Evolutionary conservation across 768 basidiomycete genomes (phyloP).

Genomic region (Gymnopilus junonius): DNA sequence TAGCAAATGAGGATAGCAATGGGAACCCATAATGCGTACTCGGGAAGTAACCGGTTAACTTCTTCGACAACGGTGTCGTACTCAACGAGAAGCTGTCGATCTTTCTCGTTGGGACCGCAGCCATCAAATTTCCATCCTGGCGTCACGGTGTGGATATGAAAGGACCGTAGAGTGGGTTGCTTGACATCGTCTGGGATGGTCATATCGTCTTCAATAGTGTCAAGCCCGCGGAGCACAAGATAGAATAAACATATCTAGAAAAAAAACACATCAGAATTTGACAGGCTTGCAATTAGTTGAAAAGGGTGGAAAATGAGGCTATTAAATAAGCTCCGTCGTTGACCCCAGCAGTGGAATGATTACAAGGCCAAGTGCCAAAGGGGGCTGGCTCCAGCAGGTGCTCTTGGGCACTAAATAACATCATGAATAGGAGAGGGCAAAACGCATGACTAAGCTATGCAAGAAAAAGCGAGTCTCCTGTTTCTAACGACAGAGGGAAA

Average conservation of each 20-base stretch:
- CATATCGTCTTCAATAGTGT: slow-evolving; percentile 99
- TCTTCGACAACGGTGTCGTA: slow-evolving; percentile 85
- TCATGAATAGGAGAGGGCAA: neutral
- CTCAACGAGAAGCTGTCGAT: slow-evolving; percentile 81
- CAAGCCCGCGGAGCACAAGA: slow-evolving; percentile 90
- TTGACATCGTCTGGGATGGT: slow-evolving; percentile 86
- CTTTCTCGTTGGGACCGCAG: slow-evolving; percentile 86
- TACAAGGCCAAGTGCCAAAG: neutral
- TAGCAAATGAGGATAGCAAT: neutral
- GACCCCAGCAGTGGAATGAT: too few relatives aligned
- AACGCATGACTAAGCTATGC: neutral
- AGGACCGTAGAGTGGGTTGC: slow-evolving; percentile 81
- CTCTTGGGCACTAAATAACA: too few relatives aligned
- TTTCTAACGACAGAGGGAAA: neutral
- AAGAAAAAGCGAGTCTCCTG: neutral
- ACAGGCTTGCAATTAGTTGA: neutral
- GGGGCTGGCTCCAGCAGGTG: neutral
- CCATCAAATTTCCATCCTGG: slow-evolving; percentile 89
- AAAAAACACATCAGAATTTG: neutral
- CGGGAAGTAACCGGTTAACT: slow-evolving; percentile 65
- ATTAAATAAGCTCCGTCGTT: too few relatives aligned
- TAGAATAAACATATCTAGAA: slow-evolving; percentile 92
- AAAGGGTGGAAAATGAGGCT: neutral
- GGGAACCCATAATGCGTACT: slow-evolving; percentile 45
- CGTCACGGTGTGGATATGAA: slow-evolving; percentile 78